Percentiles rank a stretch among this genome's conserved stretches.
phyloP scores from a whole-genome alignment of 495 filamentous ascomycete species.

The Xylaria curta region DNA sequence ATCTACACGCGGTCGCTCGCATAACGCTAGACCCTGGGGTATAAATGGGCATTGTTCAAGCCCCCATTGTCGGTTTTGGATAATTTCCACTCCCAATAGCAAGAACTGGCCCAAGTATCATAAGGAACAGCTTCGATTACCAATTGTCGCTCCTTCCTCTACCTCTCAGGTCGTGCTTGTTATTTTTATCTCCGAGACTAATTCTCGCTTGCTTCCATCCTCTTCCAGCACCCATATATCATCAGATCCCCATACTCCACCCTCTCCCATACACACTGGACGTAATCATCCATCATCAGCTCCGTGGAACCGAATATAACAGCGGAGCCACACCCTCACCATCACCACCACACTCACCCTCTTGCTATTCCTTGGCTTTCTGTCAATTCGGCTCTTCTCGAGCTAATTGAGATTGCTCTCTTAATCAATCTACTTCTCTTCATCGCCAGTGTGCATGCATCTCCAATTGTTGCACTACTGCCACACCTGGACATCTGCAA shows the following conservation, averaged over 20 bases:
- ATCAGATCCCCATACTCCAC: background rate
- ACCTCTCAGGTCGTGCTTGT: background rate
- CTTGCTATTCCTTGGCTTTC: background rate
- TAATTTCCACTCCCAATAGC: background rate
- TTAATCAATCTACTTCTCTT: background rate
- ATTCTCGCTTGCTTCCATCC: background rate
- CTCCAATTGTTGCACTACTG: slow-evolving; percentile 19
- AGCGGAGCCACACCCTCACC: background rate
- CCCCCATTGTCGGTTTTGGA: slow-evolving; percentile 7
- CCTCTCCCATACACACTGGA: background rate
- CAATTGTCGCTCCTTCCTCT: background rate
- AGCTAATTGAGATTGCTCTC: background rate
- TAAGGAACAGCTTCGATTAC: background rate
- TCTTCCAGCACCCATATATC: background rate
- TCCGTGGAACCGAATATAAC: slow-evolving; percentile 12
- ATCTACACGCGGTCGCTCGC: background rate
- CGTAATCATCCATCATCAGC: slow-evolving; percentile 28
- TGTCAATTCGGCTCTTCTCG: background rate
- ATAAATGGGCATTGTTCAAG: slow-evolving; percentile 14
- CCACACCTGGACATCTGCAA: slow-evolving; percentile 6
- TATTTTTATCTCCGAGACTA: background rate
- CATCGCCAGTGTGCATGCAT: slow-evolving; percentile 7
- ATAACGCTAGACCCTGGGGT: background rate
- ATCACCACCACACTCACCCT: background rate
- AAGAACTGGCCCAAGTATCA: background rate